Percentiles rank a stretch among this genome's conserved stretches.
These are phyloP conservation scores for Clonostachys chloroleuca DNA, from an alignment of 2,329 filamentous ascomycete species.

Conservation along the genomic window DNA sequence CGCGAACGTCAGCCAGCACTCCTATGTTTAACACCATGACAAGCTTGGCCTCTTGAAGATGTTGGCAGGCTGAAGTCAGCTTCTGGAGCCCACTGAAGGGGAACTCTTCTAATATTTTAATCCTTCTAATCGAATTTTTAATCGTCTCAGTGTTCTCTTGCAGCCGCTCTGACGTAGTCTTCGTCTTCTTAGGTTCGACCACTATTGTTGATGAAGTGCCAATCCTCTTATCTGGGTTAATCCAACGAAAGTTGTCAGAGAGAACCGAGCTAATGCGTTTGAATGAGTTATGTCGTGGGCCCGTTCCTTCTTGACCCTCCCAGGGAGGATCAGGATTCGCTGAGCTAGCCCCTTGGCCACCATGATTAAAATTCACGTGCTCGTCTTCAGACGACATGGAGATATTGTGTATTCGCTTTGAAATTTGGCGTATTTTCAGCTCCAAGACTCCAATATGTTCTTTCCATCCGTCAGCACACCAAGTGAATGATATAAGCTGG, in stretches of 20 bases:
- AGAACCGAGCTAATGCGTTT: no score
- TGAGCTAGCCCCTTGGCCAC: no score
- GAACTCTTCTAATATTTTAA: neutral
- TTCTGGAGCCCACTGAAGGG: neutral
- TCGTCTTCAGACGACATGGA: neutral
- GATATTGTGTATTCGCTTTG: neutral
- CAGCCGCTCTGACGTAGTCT: neutral
- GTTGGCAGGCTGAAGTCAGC: neutral
- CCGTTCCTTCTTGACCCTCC: no score
- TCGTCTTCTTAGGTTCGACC: neutral
- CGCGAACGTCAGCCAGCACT: neutral
- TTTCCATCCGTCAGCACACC: neutral
- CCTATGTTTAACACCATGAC: neutral
- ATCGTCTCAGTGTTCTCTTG: neutral
- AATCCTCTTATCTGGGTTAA: no score
- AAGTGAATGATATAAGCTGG: neutral
- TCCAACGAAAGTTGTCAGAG: no score
- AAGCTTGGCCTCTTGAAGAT: neutral
- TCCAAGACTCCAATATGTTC: neutral
- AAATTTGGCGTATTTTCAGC: neutral
- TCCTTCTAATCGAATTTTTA: neutral
- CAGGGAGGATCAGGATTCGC: no score
- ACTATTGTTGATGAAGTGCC: no score
- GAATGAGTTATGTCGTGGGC: no score
- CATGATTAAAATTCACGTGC: neutral